A percentile compares a stretch with the other conserved stretches of the same genome.
These are phyloP conservation scores for Verticillium longisporum DNA, from an alignment of 2,329 filamentous ascomycete genomes.

Conservation along the genomic window DNA sequence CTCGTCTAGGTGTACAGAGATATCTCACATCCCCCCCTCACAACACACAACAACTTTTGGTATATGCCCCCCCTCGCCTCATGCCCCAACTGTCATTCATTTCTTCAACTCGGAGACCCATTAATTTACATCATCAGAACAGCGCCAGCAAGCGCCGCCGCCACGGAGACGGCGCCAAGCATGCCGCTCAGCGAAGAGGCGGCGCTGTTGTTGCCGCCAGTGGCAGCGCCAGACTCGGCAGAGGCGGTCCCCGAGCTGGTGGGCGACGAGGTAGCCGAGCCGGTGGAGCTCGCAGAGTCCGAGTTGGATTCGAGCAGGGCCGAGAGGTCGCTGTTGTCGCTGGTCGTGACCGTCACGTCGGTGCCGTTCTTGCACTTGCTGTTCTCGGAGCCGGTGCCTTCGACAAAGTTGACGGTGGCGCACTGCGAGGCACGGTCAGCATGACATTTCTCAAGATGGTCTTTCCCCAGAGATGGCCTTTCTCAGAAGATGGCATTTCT, in stretches of 20 bases:
- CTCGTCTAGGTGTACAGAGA: neutral
- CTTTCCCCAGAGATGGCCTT: neutral
- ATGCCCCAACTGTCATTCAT: too few relatives aligned
- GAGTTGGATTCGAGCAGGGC: conserved; percentile 20
- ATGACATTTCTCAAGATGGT: too few relatives aligned
- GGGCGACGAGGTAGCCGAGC: neutral
- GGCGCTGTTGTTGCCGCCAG: conserved; percentile 2
- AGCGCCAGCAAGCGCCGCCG: conserved; percentile 7
- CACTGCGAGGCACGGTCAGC: conserved; percentile 29
- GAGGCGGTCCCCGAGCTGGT: neutral
- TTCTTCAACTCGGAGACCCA: too few relatives aligned
- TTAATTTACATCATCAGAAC: conserved; percentile 6
- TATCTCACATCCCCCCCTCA: neutral
- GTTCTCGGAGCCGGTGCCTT: conserved; percentile 24
- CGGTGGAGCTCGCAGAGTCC: neutral
- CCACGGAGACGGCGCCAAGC: conserved; percentile 4
- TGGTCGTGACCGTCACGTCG: conserved; percentile 19
- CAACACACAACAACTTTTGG: neutral
- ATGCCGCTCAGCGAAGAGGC: neutral
- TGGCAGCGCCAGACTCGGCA: conserved; percentile 1
- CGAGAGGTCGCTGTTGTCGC: conserved; percentile 23
- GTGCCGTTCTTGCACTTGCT: conserved; percentile 28
- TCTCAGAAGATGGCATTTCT: too few relatives aligned
- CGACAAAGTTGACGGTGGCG: conserved; percentile 48
- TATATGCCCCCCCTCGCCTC: neutral